These are phyloP conservation scores for Rhynchospora pubera DNA, from an alignment of 176 grass and related monocot genomes.

Conservation along the genomic window DNA sequence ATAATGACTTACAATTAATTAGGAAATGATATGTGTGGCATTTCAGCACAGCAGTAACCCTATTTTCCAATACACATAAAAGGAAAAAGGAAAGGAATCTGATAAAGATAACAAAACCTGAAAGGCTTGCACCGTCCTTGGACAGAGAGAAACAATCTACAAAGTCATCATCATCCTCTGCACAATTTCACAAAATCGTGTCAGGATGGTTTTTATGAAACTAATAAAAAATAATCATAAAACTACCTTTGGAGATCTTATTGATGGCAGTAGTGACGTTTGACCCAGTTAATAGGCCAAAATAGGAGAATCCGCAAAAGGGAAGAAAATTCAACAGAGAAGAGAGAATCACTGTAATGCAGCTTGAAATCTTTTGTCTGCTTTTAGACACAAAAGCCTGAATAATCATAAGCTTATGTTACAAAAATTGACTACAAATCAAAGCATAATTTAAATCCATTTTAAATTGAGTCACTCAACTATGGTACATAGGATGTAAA, in stretches of 20 bases:
- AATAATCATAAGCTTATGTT: slow-evolving; percentile 21
- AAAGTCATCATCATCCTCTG: slow-evolving; percentile 48
- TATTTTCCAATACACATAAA: not conserved
- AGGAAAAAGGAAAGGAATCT: not conserved
- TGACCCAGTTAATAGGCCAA: slow-evolving; percentile 63
- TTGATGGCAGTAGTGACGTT: slow-evolving; percentile 38
- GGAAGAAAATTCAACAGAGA: slow-evolving; percentile 42
- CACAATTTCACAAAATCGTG: slow-evolving; percentile 33
- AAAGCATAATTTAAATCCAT: not conserved
- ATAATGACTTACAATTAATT: not conserved
- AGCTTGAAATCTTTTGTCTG: slow-evolving; percentile 30
- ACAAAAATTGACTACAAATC: slow-evolving; percentile 5
- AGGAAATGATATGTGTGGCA: not conserved
- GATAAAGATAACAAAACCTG: slow-evolving; percentile 45
- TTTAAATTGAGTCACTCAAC: slow-evolving; percentile 38
- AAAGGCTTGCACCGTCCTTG: slow-evolving; percentile 58
- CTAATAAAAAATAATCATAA: slow-evolving; percentile 16
- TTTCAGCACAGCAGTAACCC: not conserved
- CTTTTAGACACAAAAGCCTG: slow-evolving; percentile 68
- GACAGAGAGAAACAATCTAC: slow-evolving; percentile 43
- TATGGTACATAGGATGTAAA: slow-evolving; percentile 82
- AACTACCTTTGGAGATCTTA: slow-evolving; percentile 60
- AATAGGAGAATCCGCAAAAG: slow-evolving; percentile 63
- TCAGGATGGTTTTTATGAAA: not conserved
- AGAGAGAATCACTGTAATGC: slow-evolving; percentile 53